phyloP scores from a whole-genome alignment of 2,329 filamentous ascomycete species.

The Fusarium kyushuense region DNA sequence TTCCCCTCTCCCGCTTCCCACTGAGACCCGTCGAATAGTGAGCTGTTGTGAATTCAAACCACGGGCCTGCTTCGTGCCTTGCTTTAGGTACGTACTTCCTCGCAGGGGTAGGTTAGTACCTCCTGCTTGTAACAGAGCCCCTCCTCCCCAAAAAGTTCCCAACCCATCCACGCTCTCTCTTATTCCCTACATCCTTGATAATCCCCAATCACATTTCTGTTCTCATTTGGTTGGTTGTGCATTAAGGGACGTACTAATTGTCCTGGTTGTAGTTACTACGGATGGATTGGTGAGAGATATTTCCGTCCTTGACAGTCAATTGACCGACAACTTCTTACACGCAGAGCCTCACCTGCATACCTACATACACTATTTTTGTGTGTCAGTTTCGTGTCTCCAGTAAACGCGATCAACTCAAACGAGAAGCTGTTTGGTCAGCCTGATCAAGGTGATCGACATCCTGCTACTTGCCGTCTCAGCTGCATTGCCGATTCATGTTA shows the following conservation, averaged over 20 bases:
- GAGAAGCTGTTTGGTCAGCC: not conserved
- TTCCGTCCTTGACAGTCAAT: constrained; percentile 29
- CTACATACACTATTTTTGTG: constrained; percentile 10
- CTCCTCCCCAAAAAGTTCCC: constrained; percentile 29
- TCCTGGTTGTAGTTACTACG: constrained; percentile 30
- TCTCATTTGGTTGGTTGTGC: constrained; percentile 24
- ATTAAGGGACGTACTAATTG: constrained; percentile 28
- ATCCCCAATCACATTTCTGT: constrained; percentile 35
- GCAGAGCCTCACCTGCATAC: constrained; percentile 28
- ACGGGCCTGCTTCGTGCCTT: constrained; percentile 8
- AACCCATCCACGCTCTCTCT: constrained; percentile 33
- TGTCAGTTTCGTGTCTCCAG: constrained; percentile 1
- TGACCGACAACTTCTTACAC: constrained; percentile 22
- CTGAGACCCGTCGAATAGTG: constrained; percentile 18
- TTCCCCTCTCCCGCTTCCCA: constrained; percentile 8
- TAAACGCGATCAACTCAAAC: constrained; percentile 1
- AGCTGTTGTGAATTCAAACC: constrained; percentile 32
- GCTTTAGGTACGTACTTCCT: constrained; percentile 4
- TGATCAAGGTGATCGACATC: constrained; percentile 6
- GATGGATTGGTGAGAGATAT: constrained; percentile 38
- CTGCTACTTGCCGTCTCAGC: constrained; percentile 29
- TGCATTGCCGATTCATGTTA: constrained; percentile 27
- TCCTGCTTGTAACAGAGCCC: constrained; percentile 36
- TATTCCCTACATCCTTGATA: constrained; percentile 19
- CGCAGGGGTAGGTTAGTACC: constrained; percentile 23